Base-by-base conservation (phyloP, 768 basidiomycete species). In the Termitomyces sp. region DNA sequence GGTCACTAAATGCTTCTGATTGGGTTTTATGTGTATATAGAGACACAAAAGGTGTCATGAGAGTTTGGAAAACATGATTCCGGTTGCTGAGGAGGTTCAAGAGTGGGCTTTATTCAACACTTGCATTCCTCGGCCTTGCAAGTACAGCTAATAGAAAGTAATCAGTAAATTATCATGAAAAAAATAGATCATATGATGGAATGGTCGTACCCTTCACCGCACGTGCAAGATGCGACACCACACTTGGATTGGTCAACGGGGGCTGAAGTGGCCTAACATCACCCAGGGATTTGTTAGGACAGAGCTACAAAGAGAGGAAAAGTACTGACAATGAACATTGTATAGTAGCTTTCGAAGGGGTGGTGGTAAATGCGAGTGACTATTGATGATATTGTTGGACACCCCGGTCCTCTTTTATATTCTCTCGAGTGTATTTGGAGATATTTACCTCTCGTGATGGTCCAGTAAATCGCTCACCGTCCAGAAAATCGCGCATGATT, bases 121-220 rank as follows among this genome's bases (percentile, higher is more conserved):
- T 85, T 86, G 84, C 84, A 86, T 59, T 80, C 78, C 52, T 77
- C 80, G 54, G 81, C 67, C 70, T 80, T 78, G 79, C 85, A 87
- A 28, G 59, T 59, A 76, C 85, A 88, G 61, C 84, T 87, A 57
- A 16, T 46, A 18, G 44, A 62, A 55, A 26, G 20, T 48, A 18
- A 35, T 22, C 0, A 9, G 14, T 50, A 14, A 8, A 2, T 7
- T 1, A 8, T 35, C 1, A 22, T n/a, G 26, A 26, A 26, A 26
- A 26, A 26, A 26, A 26, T 26, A 2, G 26, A 26, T 26, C 4
- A 26, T n/a, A 26, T 26, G 2, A 26, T 26, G 26, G 59, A 57
- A 26, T 22, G 1, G 33, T 67, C 71, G 7, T 13, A 84, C 84
- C 49, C 70, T 24, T 64, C 71, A 58, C 83, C 83, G 67, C 85